Evolutionary conservation across 2,329 filamentous ascomycete species (phyloP), one percentile per base, ranked within the genome.

Genomic region (Verticillium longisporum): DNA sequence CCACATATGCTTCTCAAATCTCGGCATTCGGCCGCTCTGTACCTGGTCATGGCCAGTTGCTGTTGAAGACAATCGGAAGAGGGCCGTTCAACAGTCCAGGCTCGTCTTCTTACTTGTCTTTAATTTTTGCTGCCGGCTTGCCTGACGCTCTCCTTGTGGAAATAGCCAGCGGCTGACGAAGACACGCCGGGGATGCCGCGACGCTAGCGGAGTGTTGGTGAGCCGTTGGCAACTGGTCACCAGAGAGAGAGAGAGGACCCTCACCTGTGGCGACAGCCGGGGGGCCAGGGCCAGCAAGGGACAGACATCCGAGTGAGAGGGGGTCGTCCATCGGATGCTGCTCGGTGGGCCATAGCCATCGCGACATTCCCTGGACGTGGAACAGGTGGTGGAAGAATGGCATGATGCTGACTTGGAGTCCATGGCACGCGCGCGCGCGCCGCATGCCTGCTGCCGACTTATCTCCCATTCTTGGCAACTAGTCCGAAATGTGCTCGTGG

Each of bases 331-430:
- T 57, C 21, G 6, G 56, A 14, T n/a, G 56, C 18, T 50, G 36
- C 56, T 57, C 9, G 26, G 56, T 58, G 56, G 56, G 38, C 36
- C 56, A 21, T 18, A 33, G 56, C 13, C 56, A 50, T 58, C 56
- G 45, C 56, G 56, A 50, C 56, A 58, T 57, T 57, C 56, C 56
- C 26, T 50, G 26, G 21, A 58, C 56, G 56, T 58, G 56, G 56
- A 58, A 38, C 56, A 26, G 37, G 26, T 36, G 14, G 56, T 58
- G 56, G 56, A 26, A 58, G 37, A 58, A 58, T 58, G 56, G 56
- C 56, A 58, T 41, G 56, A 58, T 58, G 56, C 37, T 31, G 32
- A 31, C 26, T 33, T 38, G 56, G 37, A 31, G 21, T 50, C 33
- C 37, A 34, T 58, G 41, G 56, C 26, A n/a, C n/a, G 26, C 38